Base-by-base conservation (phyloP, 2,329 filamentous ascomycete genomes). In the Teratosphaeria zuluensis region DNA sequence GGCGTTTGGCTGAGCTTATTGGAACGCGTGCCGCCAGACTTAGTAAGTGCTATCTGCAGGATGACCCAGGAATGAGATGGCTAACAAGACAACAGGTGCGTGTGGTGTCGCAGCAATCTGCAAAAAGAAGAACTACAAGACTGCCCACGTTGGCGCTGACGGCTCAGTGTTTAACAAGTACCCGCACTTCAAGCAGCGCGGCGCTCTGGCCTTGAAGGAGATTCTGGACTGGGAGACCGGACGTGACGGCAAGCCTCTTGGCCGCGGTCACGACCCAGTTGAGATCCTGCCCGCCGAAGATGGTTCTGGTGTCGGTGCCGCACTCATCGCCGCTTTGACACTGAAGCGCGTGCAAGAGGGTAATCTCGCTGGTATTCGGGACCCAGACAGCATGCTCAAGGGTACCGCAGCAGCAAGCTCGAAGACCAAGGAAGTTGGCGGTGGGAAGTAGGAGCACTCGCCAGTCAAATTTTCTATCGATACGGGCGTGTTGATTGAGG, bases 121-220 rank as follows among this genome's bases (percentile, higher is more conserved):
- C 82, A 95, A 87, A 78, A 97, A 97, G 86, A 97, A 96, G 83
- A 83, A 84, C 66, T 92, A 92, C 75, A 77, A 88, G 70, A 82
- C 83, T 42, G 95, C 90, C 78, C 94, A 97, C 74, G 94, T 99
- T 51, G 94, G 94, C 68, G 94, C 94, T 56, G 94, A 99, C 72
- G 94, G 94, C 42, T 95, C 90, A 19, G 92, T 99, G 57, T 99
- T 99, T 80, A 96, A 96, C 82, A 97, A 97, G 75, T 99, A 99
- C 77, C 94, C 94, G 12, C 89, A 96, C 77, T 99, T 99, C 84
- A 96, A 96, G 81, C 84, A 86, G 59, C 88, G 94, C 57, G 92
- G 92, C 58, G 92, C 94, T 14, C 81, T 87, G 73, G 94, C 94
- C 31, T 83, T 99, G 56, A 86, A 90, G 58, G 94, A 99, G 80